Evolutionary conservation across 2,329 filamentous ascomycete species (phyloP), one percentile per base, ranked within the genome.

Genomic region (Trichoderma koningiopsis): DNA sequence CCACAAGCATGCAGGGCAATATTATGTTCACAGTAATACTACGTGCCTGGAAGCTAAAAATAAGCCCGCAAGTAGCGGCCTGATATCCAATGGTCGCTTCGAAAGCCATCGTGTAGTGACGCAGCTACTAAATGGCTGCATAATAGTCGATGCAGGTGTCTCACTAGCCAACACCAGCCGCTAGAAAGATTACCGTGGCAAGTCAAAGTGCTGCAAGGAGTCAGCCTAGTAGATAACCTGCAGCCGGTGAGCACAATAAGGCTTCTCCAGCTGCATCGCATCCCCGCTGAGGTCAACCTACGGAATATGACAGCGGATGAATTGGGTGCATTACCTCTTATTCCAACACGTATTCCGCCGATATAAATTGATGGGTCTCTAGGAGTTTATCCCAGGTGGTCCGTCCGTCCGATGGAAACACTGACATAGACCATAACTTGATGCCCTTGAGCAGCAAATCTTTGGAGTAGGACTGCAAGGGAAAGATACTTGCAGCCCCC

Each of bases 221-320:
- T 14, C 16, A 29, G 31, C 7, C 43, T 27, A 40, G 22, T 63
- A 24, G 11, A 31, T n/a, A 53, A 33, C 60, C 19, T 37, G 60
- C 60, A 63, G 60, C 60, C 60, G 60, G 60, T 63, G 60, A 63
- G 16, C 4, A 22, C 47, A 27, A 8, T 63, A 33, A 53, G 31
- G 60, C 47, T 29, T 59, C n/a, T 24, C 52, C 16, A 53, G 47
- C 47, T 19, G 53, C 22, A 19, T 37, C 60, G 24, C 22, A 11
- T 37, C 47, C n/a, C 60, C 47, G 29, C 60, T 29, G 16, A 37
- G 31, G 31, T 31, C 14, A 10, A 35, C 29, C 14, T n/a, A 40
- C 13, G 10, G 7, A 27, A 10, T 10, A 16, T 16, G 13, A 40
- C 24, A 40, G 7, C 5, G 8, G 2, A 14, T 14, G n/a, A 3